Evolutionary conservation across 495 filamentous ascomycete species (phyloP).

Genomic region (Chlorociboria aeruginascens): DNA sequence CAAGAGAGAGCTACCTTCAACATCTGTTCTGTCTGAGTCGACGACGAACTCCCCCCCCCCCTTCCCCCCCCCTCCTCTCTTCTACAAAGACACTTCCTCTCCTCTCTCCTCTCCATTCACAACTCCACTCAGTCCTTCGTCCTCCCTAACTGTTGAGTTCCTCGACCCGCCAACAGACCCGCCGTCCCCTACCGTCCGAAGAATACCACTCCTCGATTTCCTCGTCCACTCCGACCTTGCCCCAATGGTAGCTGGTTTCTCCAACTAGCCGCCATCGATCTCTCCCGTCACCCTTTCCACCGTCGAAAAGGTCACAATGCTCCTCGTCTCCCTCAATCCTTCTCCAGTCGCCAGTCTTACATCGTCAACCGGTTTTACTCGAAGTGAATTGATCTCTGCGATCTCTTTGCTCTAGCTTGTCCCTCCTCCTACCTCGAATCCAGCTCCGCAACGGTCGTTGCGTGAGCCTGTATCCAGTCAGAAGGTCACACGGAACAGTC

Average conservation of each 20-base stretch:
- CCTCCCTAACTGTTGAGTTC: constrained; percentile 18
- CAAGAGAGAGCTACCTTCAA: constrained; percentile 1
- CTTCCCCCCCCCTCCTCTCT: too few relatives aligned
- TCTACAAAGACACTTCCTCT: constrained; percentile 9
- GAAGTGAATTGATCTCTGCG: constrained; percentile 35
- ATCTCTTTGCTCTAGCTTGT: constrained; percentile 32
- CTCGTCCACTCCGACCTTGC: not conserved
- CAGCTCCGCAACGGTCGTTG: constrained; percentile 19
- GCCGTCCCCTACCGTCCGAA: constrained; percentile 12
- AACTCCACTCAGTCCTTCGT: constrained; percentile 29
- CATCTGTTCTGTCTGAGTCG: constrained; percentile 7
- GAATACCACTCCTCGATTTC: constrained; percentile 10
- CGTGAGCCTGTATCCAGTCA: constrained; percentile 17
- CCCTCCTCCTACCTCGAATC: constrained; percentile 29
- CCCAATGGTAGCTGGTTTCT: constrained; percentile 13
- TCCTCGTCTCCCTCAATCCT: constrained; percentile 30
- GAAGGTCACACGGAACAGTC: constrained; percentile 19
- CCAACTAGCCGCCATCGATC: constrained; percentile 15
- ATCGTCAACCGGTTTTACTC: constrained; percentile 42
- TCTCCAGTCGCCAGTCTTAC: constrained; percentile 46
- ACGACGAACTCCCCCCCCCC: not conserved
- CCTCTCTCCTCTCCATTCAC: constrained; percentile 1
- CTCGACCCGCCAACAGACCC: constrained; percentile 18
- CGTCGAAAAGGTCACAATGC: constrained; percentile 34
- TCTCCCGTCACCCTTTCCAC: constrained; percentile 12